Percentiles rank a stretch among this genome's conserved stretches.
phyloP scores from a whole-genome alignment of 164 flowering plant species.

The Cinnamomum micranthum region DNA sequence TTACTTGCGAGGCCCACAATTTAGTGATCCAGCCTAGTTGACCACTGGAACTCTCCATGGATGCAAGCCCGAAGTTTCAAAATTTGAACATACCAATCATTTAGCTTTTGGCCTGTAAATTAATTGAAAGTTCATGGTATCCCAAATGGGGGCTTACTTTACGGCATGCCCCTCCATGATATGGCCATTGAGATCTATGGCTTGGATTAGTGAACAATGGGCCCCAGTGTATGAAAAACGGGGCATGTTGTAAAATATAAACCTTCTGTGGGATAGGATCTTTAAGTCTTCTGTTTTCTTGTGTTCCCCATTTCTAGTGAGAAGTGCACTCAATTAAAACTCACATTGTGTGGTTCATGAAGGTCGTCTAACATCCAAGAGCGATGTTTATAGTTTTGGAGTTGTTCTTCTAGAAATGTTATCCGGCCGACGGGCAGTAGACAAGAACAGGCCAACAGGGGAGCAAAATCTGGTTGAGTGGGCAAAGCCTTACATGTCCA shows the following conservation, averaged over 20 bases:
- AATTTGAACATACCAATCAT: no score
- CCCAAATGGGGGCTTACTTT: not conserved
- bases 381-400: conserved; percentile 91
- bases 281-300: not conserved
- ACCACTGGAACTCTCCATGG: not conserved
- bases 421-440: conserved; percentile 64
- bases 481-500: conserved; percentile 63
- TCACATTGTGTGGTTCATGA: conserved; percentile 6
- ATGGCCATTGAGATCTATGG: not conserved
- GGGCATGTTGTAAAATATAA: not conserved
- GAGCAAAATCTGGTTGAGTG: conserved; percentile 78
- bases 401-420: conserved; percentile 82
- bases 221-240: not conserved
- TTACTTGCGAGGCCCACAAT: not conserved
- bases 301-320: not conserved
- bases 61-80: no score
- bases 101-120: not conserved
- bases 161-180: not conserved
- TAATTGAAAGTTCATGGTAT: not conserved
- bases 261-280: not conserved
- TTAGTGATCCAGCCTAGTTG: not conserved
- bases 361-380: conserved; percentile 75
- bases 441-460: conserved; percentile 74
- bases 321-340: not conserved
- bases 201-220: not conserved